Percentiles rank a stretch among this genome's conserved stretches.
phyloP scores from a whole-genome alignment of 2,329 filamentous ascomycete species.

The Ceratocystis cubensis region DNA sequence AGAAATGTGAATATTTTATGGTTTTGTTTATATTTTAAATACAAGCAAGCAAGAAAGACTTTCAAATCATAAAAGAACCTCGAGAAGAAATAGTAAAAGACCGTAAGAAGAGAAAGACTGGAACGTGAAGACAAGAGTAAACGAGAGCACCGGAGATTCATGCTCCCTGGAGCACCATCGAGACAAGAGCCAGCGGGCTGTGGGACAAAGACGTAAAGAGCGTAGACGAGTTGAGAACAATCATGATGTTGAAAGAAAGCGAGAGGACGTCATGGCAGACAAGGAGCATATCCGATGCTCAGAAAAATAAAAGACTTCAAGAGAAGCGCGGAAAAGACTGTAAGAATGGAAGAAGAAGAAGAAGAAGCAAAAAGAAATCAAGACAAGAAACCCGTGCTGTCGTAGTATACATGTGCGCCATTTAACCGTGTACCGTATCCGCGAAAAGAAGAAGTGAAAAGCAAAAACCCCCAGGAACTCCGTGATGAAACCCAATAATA shows the following conservation, averaged over 20 bases:
- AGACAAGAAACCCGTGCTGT: constrained; percentile 11
- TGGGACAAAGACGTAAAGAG: neutral
- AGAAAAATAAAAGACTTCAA: constrained; percentile 5
- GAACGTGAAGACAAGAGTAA: neutral
- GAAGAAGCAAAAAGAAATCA: constrained; percentile 11
- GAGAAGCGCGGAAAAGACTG: neutral
- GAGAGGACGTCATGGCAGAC: constrained; percentile 16
- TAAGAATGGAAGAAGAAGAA: constrained; percentile 9
- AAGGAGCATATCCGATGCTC: neutral
- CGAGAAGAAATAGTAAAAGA: neutral
- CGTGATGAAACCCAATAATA: neutral
- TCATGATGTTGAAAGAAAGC: constrained; percentile 10
- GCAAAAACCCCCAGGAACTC: constrained; percentile 11
- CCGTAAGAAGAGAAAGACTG: neutral
- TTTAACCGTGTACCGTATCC: constrained; percentile 12
- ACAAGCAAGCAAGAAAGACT: neutral
- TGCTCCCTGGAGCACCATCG: neutral
- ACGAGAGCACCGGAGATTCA: neutral
- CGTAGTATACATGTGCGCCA: constrained; percentile 13
- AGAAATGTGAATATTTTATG: neutral
- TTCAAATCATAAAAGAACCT: neutral
- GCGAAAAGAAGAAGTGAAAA: constrained; percentile 9
- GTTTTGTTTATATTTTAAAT: neutral
- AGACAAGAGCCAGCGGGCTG: neutral
- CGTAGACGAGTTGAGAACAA: neutral